Evolutionary conservation across 2,329 filamentous ascomycete species (phyloP), one percentile per base, ranked within the genome.

Genomic region (Myriosclerotinia curreyana): DNA sequence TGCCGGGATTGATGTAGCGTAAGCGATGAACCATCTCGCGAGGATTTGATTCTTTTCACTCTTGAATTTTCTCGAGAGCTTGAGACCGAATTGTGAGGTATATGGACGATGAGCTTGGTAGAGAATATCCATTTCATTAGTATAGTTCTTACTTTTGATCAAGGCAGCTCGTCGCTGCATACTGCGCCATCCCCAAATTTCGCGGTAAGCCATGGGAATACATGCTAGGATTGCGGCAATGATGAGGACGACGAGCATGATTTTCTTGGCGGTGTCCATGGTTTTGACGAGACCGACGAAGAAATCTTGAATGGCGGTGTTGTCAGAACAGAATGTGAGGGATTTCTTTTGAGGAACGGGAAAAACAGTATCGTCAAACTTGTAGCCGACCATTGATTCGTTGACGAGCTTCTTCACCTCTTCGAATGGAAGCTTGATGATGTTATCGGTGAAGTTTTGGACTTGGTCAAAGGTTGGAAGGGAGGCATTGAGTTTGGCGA

Each of bases 241-340:
- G 55, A 88, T 78, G 46, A 98, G 81, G 20, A 92, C 82, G n/a
- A 83, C 86, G 61, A 96, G 83, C 74, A 96, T 92, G 55, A 89
- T 84, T 66, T 87, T 90, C 72, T 86, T 86, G 54, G 90, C 90
- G 25, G 83, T 82, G 62, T 82, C 78, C n/a, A 88, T 84, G 52
- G 92, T 80, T 34, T 84, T 77, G 59, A 86, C 85, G 1, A 98
- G 80, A 15, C 81, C 81, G 64, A 87, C 79, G 76, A 99, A 99
- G 80, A 98, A 98, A 68, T 87, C 81, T 73, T 88, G 86, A 76
- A 99, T 89, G 40, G 84, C 86, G 69, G 91, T 83, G 77, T 95
- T 92, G 74, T 92, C 86, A 50, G 91, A 91, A 79, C 95, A 99
- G 79, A 99, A 98, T 0, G 83, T 88, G 61, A 99, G 81, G 46